Conservation (phyloP, 176 grass and related monocot genomes). For the Triticum dicoccoides region DNA sequence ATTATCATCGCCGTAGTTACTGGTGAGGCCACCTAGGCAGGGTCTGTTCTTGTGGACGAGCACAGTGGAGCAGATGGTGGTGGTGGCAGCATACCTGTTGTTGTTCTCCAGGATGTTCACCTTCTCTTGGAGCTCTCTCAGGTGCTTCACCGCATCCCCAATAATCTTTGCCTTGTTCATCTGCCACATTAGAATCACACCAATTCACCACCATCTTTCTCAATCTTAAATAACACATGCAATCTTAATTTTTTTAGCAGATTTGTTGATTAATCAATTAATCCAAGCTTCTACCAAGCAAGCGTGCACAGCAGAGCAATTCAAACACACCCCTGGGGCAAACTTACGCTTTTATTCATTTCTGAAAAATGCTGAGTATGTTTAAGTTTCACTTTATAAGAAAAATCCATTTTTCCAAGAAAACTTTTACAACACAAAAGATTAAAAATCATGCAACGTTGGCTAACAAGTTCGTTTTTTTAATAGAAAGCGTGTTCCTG, state of each 20-base stretch:
- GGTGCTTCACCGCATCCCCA: conserved; percentile 63
- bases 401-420: too few species aligned
- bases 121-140: conserved; percentile 68
- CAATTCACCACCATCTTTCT: not conserved
- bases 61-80: conserved; percentile 34
- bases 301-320: not conserved
- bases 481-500: too few species aligned
- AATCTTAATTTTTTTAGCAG: too few species aligned
- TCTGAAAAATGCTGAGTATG: too few species aligned
- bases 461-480: too few species aligned
- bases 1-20: not conserved
- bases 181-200: conserved; percentile 17
- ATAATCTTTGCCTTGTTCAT: conserved; percentile 86
- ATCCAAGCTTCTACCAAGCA: not conserved
- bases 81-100: not conserved
- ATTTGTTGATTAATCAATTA: not conserved
- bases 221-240: not conserved
- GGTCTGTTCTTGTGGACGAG: conserved; percentile 46
- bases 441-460: too few species aligned
- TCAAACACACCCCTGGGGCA: too few species aligned
- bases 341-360: too few species aligned
- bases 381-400: too few species aligned
- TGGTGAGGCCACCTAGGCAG: not conserved
- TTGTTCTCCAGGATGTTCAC: conserved; percentile 51
- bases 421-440: too few species aligned